Evolutionary conservation across 345 rosid genomes (phyloP), one percentile per base, ranked within the genome.

Genomic region (Eucalyptus curtisii): DNA sequence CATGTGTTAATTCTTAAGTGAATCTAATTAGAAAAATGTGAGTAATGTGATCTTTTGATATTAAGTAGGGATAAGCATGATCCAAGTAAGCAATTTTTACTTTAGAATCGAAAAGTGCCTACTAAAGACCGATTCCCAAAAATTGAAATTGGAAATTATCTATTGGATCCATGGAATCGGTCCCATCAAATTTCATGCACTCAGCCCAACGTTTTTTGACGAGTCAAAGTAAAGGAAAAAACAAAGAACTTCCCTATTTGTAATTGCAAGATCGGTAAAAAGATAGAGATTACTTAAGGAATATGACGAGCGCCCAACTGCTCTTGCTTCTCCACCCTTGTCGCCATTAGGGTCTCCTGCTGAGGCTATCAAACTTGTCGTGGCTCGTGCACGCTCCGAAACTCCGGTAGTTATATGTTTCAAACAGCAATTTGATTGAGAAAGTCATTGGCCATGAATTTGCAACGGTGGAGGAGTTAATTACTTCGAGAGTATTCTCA

Each of bases 311-410:
- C 4, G 0, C 24, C 44, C 13, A 3, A 17, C 10, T 8, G 4
- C 25, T 68, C 80, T 68, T 68, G 13, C 80, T 68, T 68, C 80
- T 40, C 81, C 13, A 37, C 2, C 22, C 81, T 37, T 4, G 13
- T 37, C 22, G 0, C 22, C 0, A 2, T 19, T 19, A 1, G 7
- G 8, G 13, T 71, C 13, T 3, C 1, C 13, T 1, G 1, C 5
- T 10, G 25, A 11, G 27, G 27, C 2, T 71, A 19, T 40, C 45
- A 6, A 10, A 71, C 8, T 71, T 68, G 44, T 33, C 80, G 0
- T 68, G 80, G 80, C 7, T 33, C 4, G 13, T 68, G 13, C 44
- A 68, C 1, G 7, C 44, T 68, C 1, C 0, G 13, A 17, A 68
- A 10, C 80, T 68, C 81, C 3, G 8, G 14, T 1, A 19, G 6